phyloP scores from a whole-genome alignment of 139 green algal genomes.

The Trebouxia sp. region DNA sequence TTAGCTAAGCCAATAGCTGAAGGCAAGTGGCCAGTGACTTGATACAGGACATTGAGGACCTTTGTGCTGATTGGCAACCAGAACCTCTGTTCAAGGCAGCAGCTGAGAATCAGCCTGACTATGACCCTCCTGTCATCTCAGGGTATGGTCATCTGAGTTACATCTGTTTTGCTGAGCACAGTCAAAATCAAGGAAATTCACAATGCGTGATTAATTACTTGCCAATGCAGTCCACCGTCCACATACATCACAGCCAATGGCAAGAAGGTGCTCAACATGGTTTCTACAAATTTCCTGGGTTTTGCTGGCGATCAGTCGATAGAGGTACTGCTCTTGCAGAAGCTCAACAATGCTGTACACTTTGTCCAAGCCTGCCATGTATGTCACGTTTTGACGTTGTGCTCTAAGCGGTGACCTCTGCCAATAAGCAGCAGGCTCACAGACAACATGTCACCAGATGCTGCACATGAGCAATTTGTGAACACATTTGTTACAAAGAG shows the following conservation, averaged over 20 bases:
- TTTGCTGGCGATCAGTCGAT: constrained; percentile 60
- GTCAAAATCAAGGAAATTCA: neutral
- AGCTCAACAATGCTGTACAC: neutral
- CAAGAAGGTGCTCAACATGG: constrained; percentile 75
- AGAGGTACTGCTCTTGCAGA: too few species aligned
- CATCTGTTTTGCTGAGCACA: neutral
- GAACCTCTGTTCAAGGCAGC: constrained; percentile 68
- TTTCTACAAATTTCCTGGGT: constrained; percentile 85
- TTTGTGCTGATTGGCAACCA: constrained; percentile 88
- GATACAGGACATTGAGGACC: constrained; percentile 78
- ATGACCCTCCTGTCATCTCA: constrained; percentile 56
- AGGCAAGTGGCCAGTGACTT: neutral
- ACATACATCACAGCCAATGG: constrained; percentile 50
- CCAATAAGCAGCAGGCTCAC: too few species aligned
- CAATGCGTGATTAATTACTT: neutral
- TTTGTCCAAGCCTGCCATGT: too few species aligned
- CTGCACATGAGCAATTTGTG: too few species aligned
- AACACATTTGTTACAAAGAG: too few species aligned
- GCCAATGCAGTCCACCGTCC: neutral
- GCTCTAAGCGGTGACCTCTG: too few species aligned
- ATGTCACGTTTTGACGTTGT: too few species aligned
- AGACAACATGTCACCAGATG: too few species aligned
- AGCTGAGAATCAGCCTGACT: constrained; percentile 38
- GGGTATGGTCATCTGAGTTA: constrained; percentile 12
- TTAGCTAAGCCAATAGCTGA: neutral